Conservation (phyloP, 2,329 filamentous ascomycete genomes). For the Zymoseptoria passerinii region DNA sequence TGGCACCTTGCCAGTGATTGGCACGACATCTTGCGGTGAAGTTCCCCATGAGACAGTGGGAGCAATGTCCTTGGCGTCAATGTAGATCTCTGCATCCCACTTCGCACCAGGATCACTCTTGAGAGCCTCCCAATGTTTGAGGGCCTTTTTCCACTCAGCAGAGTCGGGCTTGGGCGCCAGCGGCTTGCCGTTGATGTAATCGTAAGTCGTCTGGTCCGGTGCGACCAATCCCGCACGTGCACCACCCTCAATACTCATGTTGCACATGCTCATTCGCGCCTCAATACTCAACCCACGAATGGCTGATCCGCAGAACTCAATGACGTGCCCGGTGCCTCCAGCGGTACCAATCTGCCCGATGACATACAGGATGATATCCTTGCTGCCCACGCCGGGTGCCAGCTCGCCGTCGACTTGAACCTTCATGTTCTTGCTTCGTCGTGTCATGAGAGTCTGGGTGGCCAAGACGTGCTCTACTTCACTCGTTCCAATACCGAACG, state of each 20-base stretch:
- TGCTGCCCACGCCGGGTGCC: constrained; percentile 84
- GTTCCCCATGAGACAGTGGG: constrained; percentile 97
- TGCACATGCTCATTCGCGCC: constrained; percentile 98
- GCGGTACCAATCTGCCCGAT: constrained; percentile 94
- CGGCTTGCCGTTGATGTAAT: constrained; percentile 87
- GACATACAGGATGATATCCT: constrained; percentile 86
- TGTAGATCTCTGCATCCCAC: constrained; percentile 81
- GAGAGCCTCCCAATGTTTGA: constrained; percentile 79
- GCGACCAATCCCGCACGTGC: constrained; percentile 95
- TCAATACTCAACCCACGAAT: constrained; percentile 89
- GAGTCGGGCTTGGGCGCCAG: constrained; percentile 78
- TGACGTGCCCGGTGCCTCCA: constrained; percentile 86
- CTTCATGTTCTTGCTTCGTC: constrained; percentile 97
- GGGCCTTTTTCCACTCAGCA: constrained; percentile 80
- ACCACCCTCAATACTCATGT: constrained; percentile 97
- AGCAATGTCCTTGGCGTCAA: constrained; percentile 85
- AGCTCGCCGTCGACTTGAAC: constrained; percentile 90
- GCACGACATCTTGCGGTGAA: constrained; percentile 89
- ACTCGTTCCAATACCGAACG: constrained; percentile 94
- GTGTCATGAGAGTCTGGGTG: constrained; percentile 89
- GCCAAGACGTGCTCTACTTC: constrained; percentile 98
- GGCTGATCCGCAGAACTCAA: constrained; percentile 94
- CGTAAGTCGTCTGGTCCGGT: constrained; percentile 86
- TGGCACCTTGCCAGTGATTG: constrained; percentile 85
- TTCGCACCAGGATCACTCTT: constrained; percentile 80